Percentiles rank a stretch among this genome's conserved stretches.
Evolutionary conservation across 768 basidiomycete species (phyloP).

Genomic region (Leccinellum albellum): DNA sequence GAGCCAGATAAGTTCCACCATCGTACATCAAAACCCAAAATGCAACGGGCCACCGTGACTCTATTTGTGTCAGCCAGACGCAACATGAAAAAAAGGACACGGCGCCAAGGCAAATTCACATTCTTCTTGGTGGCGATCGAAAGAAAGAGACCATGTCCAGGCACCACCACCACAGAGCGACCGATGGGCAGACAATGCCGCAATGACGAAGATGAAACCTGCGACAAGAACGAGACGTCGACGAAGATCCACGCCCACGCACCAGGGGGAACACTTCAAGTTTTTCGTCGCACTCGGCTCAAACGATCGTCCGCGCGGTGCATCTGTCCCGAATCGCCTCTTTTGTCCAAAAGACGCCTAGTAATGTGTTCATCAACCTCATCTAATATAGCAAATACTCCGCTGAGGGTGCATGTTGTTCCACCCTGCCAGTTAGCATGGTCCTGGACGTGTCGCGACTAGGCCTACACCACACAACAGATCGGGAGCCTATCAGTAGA

Average conservation of each 20-base stretch:
- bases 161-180: neutral
- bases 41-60: too few relatives aligned
- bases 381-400: neutral
- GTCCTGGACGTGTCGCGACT: neutral
- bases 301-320: neutral
- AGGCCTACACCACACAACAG: neutral
- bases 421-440: neutral
- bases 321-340: neutral
- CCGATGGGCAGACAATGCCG: neutral
- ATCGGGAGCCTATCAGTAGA: neutral
- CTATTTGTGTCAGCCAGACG: too few relatives aligned
- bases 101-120: too few relatives aligned
- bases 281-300: neutral
- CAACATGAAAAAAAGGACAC: too few relatives aligned
- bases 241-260: neutral
- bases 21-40: too few relatives aligned
- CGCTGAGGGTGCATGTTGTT: neutral
- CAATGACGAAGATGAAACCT: neutral
- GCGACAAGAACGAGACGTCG: neutral
- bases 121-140: too few relatives aligned
- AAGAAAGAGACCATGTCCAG: too few relatives aligned
- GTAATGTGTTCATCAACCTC: neutral
- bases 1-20: too few relatives aligned
- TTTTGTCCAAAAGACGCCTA: neutral
- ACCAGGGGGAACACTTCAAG: neutral